Base-by-base conservation (phyloP, 208 protist genomes). In the Acanthamoeba rhysodes region DNA sequence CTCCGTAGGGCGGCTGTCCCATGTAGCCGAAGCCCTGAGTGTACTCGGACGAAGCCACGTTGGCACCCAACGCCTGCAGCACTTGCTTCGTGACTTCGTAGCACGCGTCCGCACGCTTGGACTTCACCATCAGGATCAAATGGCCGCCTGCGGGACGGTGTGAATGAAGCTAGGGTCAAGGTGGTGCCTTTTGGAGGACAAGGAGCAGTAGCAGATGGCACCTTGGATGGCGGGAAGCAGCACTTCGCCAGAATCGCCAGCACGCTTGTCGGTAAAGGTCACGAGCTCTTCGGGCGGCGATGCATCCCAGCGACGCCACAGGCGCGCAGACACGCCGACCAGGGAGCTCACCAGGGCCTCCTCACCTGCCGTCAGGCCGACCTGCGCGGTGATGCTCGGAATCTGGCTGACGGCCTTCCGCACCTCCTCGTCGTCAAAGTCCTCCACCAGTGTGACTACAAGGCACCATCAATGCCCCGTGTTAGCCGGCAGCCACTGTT, bases 211-310 rank as follows among this genome's bases (percentile, higher is more conserved):
- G 64, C 0, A 16, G 0, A 12, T n/a, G 2, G 68, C 68, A 74
- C 68, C 72, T 24, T 34, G 32, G 72, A 80, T 48, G 0, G 84
- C 24, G 24, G 84, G 84, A 14, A 90, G 27, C 18, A 90, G 32
- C 62, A 90, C 84, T 37, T 90, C 27, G 55, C 62, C 62, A 27
- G 41, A 48, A 9, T 90, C 62, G 4, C 84, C 84, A 2, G 84
- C 84, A 12, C 59, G 6, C 37, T 90, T 90, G 64, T 55, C 45
- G 3, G 32, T 76, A 37, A 94, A 94, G 29, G 90, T n/a, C 18
- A 41, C 84, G 2, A 94, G 90, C 62, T 94, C 90, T 94, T 76
- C 50, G 62, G 90, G 90, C 10, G 90, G 90, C 7, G 90, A 84
- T n/a, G 27, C 59, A 7, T 94, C 90, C 90, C 90, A 94, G 4